phyloP scores from a whole-genome alignment of 169 alveolate genomes.

The Perkinsus marinus region DNA sequence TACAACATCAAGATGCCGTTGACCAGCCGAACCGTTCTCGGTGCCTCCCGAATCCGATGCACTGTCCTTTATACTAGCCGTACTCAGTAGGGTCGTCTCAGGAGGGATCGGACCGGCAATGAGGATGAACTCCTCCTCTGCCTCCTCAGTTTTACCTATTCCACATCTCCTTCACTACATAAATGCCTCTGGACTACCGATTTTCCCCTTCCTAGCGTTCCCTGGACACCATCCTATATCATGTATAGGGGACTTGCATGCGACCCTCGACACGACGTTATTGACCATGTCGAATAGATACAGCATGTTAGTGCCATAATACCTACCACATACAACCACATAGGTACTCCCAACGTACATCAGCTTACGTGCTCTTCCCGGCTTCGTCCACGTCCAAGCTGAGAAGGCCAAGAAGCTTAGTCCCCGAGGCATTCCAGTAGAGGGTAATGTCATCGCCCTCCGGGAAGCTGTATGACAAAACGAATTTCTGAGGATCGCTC shows the following conservation, averaged over 20 bases:
- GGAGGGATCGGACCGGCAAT: background rate
- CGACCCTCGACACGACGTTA: background rate
- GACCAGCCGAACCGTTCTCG: background rate
- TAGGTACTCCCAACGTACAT: too few relatives aligned
- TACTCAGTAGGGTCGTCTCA: background rate
- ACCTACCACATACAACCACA: too few relatives aligned
- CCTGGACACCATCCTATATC: slow-evolving; percentile 37
- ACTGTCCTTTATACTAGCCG: slow-evolving; percentile 5
- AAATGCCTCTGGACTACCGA: background rate
- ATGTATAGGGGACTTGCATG: slow-evolving; percentile 6
- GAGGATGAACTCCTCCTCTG: background rate
- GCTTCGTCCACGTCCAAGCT: slow-evolving; percentile 27
- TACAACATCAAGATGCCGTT: background rate
- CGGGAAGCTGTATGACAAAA: slow-evolving; percentile 17
- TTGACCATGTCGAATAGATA: slow-evolving; percentile 3
- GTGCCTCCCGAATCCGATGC: slow-evolving; percentile 36
- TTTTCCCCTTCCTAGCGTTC: slow-evolving; percentile 17
- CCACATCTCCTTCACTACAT: too few relatives aligned
- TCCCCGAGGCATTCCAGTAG: slow-evolving; percentile 46
- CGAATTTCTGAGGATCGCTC: background rate
- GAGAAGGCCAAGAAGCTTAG: slow-evolving; percentile 20
- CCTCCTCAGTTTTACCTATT: background rate
- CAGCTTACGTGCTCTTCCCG: slow-evolving; percentile 41
- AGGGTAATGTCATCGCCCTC: slow-evolving; percentile 47
- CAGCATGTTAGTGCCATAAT: slow-evolving; percentile 9